phyloP scores from a whole-genome alignment of 2,329 filamentous ascomycete species.

The Thielaviopsis euricoi region DNA sequence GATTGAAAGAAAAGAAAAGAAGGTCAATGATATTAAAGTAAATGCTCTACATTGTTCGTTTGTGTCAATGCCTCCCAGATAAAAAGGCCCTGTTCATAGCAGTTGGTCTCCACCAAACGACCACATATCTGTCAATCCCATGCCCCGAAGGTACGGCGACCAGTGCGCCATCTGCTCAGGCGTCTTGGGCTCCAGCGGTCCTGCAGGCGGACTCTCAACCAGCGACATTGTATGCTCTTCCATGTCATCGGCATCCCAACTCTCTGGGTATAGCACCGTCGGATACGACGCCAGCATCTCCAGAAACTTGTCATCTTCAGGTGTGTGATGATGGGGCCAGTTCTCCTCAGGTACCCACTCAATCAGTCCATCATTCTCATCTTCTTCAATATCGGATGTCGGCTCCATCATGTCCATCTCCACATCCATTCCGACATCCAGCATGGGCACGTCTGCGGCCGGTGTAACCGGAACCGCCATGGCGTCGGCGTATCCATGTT shows the following conservation, averaged over 20 bases:
- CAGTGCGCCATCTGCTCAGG: not conserved
- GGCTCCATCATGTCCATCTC: not conserved
- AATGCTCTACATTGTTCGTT: no score
- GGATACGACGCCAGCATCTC: not conserved
- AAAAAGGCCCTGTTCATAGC: not conserved
- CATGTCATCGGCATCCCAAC: not conserved
- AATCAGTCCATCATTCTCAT: no score
- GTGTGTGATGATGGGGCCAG: not conserved
- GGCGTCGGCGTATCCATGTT: no score
- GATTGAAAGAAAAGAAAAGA: no score
- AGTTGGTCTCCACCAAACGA: not conserved
- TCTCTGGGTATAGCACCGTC: not conserved
- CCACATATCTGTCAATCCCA: not conserved
- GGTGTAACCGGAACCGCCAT: no score
- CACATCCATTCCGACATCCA: not conserved
- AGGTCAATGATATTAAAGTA: no score
- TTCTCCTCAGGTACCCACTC: not conserved
- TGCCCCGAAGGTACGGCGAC: not conserved
- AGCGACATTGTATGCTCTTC: not conserved
- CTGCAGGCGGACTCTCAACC: not conserved
- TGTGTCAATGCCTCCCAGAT: no score
- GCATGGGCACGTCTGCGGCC: not conserved
- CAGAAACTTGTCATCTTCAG: not conserved
- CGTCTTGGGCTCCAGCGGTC: not conserved
- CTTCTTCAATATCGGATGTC: not conserved